A percentile compares a stretch with the other conserved stretches of the same genome.
Evolutionary conservation across 495 filamentous ascomycete species (phyloP).

Genomic region (Oidiodendron maius): DNA sequence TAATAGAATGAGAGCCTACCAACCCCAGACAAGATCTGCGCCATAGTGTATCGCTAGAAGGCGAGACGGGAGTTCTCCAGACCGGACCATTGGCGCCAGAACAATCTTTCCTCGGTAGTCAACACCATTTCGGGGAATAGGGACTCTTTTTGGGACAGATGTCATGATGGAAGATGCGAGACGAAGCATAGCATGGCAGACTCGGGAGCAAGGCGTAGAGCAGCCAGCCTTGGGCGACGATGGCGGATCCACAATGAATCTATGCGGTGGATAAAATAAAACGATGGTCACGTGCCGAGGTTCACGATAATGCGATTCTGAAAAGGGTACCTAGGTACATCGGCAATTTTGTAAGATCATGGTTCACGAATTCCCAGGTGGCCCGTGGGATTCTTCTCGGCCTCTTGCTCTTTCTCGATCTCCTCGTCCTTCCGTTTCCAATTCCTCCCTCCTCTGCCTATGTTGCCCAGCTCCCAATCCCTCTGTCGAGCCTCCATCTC

Average conservation of each 20-base stretch:
- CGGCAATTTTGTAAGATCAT: no score
- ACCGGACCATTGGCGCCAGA: conserved; percentile 95
- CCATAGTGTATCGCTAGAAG: conserved; percentile 87
- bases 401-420: no score
- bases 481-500: not conserved
- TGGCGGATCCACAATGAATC: not conserved
- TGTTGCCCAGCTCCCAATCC: not conserved
- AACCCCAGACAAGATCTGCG: conserved; percentile 93
- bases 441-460: not conserved
- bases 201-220: no score
- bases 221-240: no score
- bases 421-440: no score
- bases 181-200: conserved; percentile 23
- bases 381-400: no score
- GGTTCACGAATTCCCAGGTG: no score
- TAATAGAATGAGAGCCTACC: conserved; percentile 2
- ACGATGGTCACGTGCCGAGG: not conserved
- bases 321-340: no score
- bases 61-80: conserved; percentile 86
- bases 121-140: conserved; percentile 82
- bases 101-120: conserved; percentile 92
- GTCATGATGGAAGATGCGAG: conserved; percentile 43
- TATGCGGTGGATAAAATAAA: not conserved
- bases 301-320: no score
- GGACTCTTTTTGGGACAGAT: conserved; percentile 54